These are phyloP conservation scores for Pochonia chlamydosporia DNA, from an alignment of 2,329 filamentous ascomycete genomes.

Conservation along the genomic window DNA sequence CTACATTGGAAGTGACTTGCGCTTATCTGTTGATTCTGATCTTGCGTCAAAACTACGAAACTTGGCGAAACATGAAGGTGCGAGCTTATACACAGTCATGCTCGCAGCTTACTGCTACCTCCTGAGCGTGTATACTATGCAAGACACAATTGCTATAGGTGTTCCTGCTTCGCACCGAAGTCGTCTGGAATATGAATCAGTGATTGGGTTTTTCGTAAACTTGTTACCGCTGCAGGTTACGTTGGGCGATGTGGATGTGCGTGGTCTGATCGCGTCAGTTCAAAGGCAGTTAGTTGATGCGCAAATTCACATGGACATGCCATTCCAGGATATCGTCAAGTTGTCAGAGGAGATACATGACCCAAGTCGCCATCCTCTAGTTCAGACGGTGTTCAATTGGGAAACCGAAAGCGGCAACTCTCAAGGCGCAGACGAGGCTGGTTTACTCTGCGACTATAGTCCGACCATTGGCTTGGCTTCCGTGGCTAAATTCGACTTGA, in stretches of 20 bases:
- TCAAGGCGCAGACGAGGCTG: too few species aligned
- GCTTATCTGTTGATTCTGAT: not conserved
- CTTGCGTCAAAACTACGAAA: not conserved
- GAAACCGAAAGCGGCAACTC: not conserved
- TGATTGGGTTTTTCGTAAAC: conserved; percentile 2
- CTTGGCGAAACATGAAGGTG: not conserved
- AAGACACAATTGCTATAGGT: not conserved
- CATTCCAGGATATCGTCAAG: conserved; percentile 1
- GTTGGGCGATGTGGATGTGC: not conserved
- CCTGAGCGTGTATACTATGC: conserved; percentile 1
- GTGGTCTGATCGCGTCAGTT: not conserved
- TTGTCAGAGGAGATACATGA: not conserved
- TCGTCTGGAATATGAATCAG: conserved; percentile 1
- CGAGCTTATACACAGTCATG: conserved; percentile 1
- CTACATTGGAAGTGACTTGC: not conserved
- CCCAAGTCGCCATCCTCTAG: not conserved
- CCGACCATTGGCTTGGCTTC: not conserved
- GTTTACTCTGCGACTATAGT: not conserved
- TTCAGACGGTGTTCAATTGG: conserved; percentile 2
- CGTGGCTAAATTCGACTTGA: conserved; percentile 1
- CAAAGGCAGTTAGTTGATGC: not conserved
- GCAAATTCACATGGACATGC: conserved; percentile 3
- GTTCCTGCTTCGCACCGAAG: not conserved
- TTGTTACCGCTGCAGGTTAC: not conserved
- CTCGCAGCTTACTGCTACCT: conserved; percentile 1